Evolutionary conservation across 768 basidiomycete genomes (phyloP).

Genomic region (Tricholoma flavovirens): DNA sequence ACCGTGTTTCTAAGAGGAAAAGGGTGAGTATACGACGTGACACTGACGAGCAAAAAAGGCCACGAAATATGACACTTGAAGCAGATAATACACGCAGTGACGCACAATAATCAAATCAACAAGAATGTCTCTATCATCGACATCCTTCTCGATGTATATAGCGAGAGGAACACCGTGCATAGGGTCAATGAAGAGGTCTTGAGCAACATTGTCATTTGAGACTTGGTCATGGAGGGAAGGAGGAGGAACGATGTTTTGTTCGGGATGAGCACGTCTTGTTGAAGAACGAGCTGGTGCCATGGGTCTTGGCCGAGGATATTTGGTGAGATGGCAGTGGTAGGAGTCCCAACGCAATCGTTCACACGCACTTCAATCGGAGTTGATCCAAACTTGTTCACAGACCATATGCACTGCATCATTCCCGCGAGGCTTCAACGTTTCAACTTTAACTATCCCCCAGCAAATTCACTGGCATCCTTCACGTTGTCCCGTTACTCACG

Average conservation of each 20-base stretch:
- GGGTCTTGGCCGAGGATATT: constrained; percentile 51
- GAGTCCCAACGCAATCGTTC: constrained; percentile 33
- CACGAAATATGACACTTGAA: neutral
- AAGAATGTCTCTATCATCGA: constrained; percentile 60
- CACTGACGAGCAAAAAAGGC: neutral
- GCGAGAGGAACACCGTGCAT: constrained; percentile 73
- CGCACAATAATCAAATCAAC: constrained; percentile 62
- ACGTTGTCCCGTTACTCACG: neutral
- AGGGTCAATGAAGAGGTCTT: constrained; percentile 71
- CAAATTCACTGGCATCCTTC: too few relatives aligned
- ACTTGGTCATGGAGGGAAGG: constrained; percentile 23
- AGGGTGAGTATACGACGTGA: constrained; percentile 2
- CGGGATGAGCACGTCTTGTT: constrained; percentile 36
- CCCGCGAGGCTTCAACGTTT: too few relatives aligned
- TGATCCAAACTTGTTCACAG: neutral
- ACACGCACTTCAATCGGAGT: constrained; percentile 20
- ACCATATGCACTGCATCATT: too few relatives aligned
- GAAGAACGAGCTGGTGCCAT: constrained; percentile 75
- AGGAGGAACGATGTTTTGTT: constrained; percentile 32
- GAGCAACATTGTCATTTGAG: constrained; percentile 31
- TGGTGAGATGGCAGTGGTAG: constrained; percentile 39
- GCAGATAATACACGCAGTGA: constrained; percentile 14
- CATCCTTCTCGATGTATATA: constrained; percentile 78
- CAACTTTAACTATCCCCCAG: too few relatives aligned
- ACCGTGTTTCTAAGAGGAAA: constrained; percentile 59